A percentile compares a stretch with the other conserved stretches of the same genome.
Evolutionary conservation across 352 stramenopile genomes (phyloP).

Genomic region (Globisporangium lucens): DNA sequence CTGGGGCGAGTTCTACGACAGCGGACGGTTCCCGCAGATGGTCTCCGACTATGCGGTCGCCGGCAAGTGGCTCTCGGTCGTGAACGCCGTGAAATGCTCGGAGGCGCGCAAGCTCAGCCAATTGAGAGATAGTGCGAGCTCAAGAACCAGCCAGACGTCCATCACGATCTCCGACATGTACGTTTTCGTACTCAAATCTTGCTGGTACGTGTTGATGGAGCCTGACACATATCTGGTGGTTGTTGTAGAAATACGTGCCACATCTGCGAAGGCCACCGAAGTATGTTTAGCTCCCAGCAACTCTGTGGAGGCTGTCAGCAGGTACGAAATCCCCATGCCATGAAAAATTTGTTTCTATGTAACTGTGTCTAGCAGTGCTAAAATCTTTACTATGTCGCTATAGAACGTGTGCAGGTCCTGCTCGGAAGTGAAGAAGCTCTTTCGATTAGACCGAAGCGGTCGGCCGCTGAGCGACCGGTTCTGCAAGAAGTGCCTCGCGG

Average conservation of each 20-base stretch:
- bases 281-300: conserved; percentile 4
- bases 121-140: neutral
- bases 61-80: conserved; percentile 22
- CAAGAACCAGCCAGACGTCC: neutral
- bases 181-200: neutral
- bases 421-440: conserved; percentile 43
- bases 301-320: conserved; percentile 33
- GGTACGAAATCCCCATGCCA: conserved; percentile 8
- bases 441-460: conserved; percentile 36
- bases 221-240: neutral
- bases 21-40: conserved; percentile 10
- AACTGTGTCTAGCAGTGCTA: neutral
- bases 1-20: conserved; percentile 22
- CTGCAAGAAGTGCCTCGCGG: conserved; percentile 39
- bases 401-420: conserved; percentile 51
- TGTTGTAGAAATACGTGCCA: conserved; percentile 12
- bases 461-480: conserved; percentile 38
- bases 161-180: conserved; percentile 10
- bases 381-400: neutral
- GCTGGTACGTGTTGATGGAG: neutral
- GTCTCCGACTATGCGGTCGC: conserved; percentile 14
- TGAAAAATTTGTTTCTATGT: neutral
- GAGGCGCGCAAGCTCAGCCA: conserved; percentile 3
- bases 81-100: conserved; percentile 12
- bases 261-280: neutral